Percentiles rank a stretch among this genome's conserved stretches.
These are phyloP conservation scores for Umbellularia californica DNA, from an alignment of 164 flowering plant species.

Conservation along the genomic window DNA sequence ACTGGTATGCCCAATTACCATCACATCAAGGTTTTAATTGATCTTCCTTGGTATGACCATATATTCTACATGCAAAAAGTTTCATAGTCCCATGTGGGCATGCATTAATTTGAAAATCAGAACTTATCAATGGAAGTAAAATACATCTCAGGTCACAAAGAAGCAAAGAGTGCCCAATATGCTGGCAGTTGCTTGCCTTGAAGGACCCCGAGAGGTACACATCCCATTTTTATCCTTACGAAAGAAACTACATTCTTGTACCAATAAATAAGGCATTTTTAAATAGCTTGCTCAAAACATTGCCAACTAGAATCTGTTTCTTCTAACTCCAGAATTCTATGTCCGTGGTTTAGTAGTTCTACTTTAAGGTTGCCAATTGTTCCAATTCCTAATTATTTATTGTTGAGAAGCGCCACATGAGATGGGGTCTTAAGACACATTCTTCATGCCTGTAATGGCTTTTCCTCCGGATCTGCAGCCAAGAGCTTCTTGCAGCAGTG, in stretches of 20 bases:
- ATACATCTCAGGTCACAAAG: conserved; percentile 57
- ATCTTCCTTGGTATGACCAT: neutral
- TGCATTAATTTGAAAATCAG: neutral
- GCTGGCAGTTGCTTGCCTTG: conserved; percentile 57
- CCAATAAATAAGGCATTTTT: neutral
- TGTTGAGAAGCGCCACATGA: neutral
- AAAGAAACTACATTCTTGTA: neutral
- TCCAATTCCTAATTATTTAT: too few relatives aligned
- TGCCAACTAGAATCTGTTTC: neutral
- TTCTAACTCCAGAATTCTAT: neutral
- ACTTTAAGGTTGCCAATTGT: neutral
- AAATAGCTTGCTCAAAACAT: neutral
- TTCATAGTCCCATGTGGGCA: neutral
- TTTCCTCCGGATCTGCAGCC: conserved; percentile 33
- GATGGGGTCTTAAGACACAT: neutral
- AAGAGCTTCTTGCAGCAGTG: conserved; percentile 65
- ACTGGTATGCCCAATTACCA: conserved; percentile 42
- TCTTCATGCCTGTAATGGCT: neutral
- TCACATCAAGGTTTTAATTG: conserved; percentile 4
- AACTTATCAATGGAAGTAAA: conserved; percentile 4
- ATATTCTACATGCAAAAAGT: neutral
- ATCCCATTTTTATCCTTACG: neutral
- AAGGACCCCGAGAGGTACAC: conserved; percentile 57
- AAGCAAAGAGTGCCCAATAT: conserved; percentile 85
- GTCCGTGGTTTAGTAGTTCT: neutral